These are phyloP conservation scores for Aureobasidium namibiae DNA, from an alignment of 2,329 filamentous ascomycete genomes.

Conservation along the genomic window DNA sequence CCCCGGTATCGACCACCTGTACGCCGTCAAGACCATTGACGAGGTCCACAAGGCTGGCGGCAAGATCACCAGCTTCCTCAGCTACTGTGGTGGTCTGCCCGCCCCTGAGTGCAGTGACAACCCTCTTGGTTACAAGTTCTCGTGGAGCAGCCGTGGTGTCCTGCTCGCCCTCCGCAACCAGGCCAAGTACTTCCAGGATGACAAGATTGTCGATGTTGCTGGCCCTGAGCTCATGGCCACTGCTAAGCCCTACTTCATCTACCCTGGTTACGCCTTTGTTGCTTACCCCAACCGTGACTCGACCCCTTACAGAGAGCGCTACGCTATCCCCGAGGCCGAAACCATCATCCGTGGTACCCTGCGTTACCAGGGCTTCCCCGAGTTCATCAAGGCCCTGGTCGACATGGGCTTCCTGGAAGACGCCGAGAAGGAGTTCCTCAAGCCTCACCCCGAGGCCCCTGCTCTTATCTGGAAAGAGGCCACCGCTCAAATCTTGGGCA, in stretches of 20 bases:
- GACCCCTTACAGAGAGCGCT: conserved; percentile 77
- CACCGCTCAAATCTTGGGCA: conserved; percentile 66
- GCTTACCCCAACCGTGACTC: conserved; percentile 92
- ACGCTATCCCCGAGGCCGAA: conserved; percentile 84
- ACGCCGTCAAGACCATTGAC: conserved; percentile 80
- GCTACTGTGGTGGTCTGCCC: conserved; percentile 73
- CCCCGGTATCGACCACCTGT: conserved; percentile 65
- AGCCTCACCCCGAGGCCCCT: conserved; percentile 36
- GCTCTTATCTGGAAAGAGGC: conserved; percentile 73
- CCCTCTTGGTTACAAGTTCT: conserved; percentile 91
- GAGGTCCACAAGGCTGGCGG: conserved; percentile 81
- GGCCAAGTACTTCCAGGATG: conserved; percentile 76
- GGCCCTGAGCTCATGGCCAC: conserved; percentile 59
- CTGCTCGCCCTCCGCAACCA: conserved; percentile 77
- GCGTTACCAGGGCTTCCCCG: conserved; percentile 80
- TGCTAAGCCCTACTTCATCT: conserved; percentile 86
- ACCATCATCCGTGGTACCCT: conserved; percentile 80
- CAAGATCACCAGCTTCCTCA: conserved; percentile 74
- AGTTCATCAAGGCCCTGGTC: conserved; percentile 80
- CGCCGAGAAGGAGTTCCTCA: conserved; percentile 55
- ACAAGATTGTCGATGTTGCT: conserved; percentile 53
- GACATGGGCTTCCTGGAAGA: conserved; percentile 85
- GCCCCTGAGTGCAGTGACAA: conserved; percentile 69
- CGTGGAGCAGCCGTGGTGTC: conserved; percentile 67
- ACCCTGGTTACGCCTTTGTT: conserved; percentile 80